These are phyloP conservation scores for Phytophthora pisi DNA, from an alignment of 352 stramenopile species.

Conservation along the genomic window DNA sequence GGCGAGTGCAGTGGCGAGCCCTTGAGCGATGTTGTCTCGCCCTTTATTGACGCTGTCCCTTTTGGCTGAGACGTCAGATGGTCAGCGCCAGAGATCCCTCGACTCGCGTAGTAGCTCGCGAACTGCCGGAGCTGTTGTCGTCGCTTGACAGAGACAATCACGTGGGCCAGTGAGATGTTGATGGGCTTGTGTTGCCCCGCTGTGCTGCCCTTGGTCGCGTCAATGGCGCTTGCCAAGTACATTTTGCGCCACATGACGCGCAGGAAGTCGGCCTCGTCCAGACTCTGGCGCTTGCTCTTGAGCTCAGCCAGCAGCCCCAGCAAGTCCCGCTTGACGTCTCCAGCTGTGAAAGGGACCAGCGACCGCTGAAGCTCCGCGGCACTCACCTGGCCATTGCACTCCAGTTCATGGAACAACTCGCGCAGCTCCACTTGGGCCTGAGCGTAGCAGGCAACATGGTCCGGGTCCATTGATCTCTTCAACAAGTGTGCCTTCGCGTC, in stretches of 20 bases:
- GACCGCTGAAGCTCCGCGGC: conserved; percentile 46
- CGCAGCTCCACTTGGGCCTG: conserved; percentile 59
- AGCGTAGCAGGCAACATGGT: conserved; percentile 46
- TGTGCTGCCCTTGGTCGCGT: conserved; percentile 25
- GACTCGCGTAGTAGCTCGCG: conserved; percentile 67
- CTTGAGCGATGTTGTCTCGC: neutral
- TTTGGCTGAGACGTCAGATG: conserved; percentile 36
- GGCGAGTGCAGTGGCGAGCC: conserved; percentile 2
- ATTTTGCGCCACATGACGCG: conserved; percentile 69
- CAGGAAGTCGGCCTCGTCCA: conserved; percentile 71
- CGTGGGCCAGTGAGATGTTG: conserved; percentile 67
- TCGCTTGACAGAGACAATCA: conserved; percentile 77
- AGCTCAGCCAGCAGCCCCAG: conserved; percentile 63
- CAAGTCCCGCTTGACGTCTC: conserved; percentile 60
- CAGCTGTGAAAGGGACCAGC: conserved; percentile 64
- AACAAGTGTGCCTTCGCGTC: neutral
- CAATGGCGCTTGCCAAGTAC: conserved; percentile 59
- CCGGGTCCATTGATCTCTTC: conserved; percentile 51
- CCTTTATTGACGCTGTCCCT: neutral
- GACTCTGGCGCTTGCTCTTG: conserved; percentile 36
- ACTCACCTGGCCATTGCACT: conserved; percentile 52
- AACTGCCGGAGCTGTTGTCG: conserved; percentile 72
- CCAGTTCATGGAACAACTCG: conserved; percentile 65
- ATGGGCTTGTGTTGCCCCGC: conserved; percentile 27
- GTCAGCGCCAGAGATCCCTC: conserved; percentile 66